phyloP scores from a whole-genome alignment of 2,329 filamentous ascomycete species.

The Alternaria tenuissima region DNA sequence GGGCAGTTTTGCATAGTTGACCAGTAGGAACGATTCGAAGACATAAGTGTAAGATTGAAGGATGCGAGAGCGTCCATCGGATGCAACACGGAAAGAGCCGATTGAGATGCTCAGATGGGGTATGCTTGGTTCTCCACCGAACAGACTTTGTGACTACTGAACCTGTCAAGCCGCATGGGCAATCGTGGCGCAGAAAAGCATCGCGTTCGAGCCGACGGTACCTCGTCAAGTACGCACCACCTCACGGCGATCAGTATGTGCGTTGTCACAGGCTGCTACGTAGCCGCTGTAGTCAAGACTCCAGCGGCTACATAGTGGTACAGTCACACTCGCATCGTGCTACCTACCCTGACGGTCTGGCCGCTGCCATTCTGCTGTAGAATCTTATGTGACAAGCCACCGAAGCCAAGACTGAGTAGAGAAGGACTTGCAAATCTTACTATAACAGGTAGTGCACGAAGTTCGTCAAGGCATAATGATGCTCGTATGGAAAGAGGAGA shows the following conservation, averaged over 20 bases:
- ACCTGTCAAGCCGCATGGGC: neutral
- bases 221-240: neutral
- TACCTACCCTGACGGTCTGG: neutral
- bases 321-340: neutral
- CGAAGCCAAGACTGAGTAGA: neutral
- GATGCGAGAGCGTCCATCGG: neutral
- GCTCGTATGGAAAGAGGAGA: constrained; percentile 1
- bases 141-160: neutral
- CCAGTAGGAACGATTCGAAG: constrained; percentile 8
- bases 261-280: neutral
- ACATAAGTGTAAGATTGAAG: constrained; percentile 9
- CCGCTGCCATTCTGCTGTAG: neutral
- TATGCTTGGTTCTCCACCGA: neutral
- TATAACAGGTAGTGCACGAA: constrained; percentile 8
- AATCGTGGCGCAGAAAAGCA: constrained; percentile 1
- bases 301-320: neutral
- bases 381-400: neutral
- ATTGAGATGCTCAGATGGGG: neutral
- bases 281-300: neutral
- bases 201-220: neutral
- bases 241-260: neutral
- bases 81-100: neutral
- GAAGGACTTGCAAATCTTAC: neutral
- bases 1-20: neutral
- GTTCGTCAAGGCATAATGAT: neutral